Evolutionary conservation across 2,329 filamentous ascomycete genomes (phyloP), one percentile per base, ranked within the genome.

Genomic region (Nemania sp.): DNA sequence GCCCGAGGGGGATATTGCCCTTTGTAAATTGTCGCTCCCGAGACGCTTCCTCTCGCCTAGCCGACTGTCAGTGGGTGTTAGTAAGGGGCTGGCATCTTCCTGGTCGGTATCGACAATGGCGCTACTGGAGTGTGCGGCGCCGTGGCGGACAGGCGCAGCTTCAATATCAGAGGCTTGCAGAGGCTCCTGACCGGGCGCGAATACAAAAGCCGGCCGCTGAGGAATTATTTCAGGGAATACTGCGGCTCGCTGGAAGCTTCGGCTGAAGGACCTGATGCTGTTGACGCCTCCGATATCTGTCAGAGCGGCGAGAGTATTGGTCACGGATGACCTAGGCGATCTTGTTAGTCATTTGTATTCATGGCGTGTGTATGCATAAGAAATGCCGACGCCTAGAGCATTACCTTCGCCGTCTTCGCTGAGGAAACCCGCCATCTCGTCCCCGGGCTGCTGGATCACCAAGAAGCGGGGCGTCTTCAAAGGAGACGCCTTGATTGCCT

Each of bases 201-300:
- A 83, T 54, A 91, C 81, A 72, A 96, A 92, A 35, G 90, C 89
- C 13, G 88, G 87, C 15, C 88, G 86, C 57, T 90, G 88, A 5
- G 92, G 91, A 35, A 95, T 88, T 67, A 97, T 91, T 74, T 97
- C 93, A 65, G 87, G 85, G 75, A 98, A 98, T 59, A 84, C 89
- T 25, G 92, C 92, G 39, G 94, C 94, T 73, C 94, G 88, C 76
- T 94, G 91, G 90, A 92, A 97, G 69, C 91, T 96, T 62, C 90
- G 86, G 46, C 93, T 91, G 73, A 98, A 98, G 71, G 93, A 96
- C 71, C 95, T 89, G 69, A 98, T 90, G 75, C 91, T 96, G 80
- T 98, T 98, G 63, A 93, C 89, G 52, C 94, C 94, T 65, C 94
- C 95, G 49, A 91, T 88, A 62, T 96, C 88, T 67, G 83, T 81